These are phyloP conservation scores for Trichoderma sp. DNA, from an alignment of 2,329 filamentous ascomycete genomes.

Conservation along the genomic window DNA sequence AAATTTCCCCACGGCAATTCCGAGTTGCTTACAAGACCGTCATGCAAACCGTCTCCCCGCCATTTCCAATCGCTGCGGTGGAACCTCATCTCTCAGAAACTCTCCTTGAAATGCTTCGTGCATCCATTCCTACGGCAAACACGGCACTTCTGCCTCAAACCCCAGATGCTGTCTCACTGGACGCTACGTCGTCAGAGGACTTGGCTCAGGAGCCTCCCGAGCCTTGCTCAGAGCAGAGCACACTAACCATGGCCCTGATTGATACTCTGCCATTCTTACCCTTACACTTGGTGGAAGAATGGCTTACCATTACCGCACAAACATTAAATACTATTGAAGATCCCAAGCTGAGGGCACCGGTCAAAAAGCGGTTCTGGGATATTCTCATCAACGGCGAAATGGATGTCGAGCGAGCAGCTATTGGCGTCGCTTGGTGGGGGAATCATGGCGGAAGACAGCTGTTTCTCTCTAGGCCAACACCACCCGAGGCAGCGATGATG, in stretches of 20 bases:
- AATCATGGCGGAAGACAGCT: slow-evolving; percentile 56
- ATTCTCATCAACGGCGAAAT: slow-evolving; percentile 79
- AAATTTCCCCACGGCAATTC: slow-evolving; percentile 82
- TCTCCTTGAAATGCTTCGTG: slow-evolving; percentile 75
- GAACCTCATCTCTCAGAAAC: slow-evolving; percentile 80
- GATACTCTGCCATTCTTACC: slow-evolving; percentile 77
- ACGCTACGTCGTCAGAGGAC: slow-evolving; percentile 39
- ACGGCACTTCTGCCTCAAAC: slow-evolving; percentile 44
- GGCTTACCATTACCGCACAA: slow-evolving; percentile 72
- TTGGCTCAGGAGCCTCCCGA: slow-evolving; percentile 34
- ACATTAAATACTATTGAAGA: slow-evolving; percentile 67
- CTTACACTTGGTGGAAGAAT: slow-evolving; percentile 71
- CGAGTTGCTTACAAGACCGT: slow-evolving; percentile 84
- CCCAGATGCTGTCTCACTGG: slow-evolving; percentile 33
- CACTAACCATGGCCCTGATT: slow-evolving; percentile 73
- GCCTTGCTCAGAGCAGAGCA: slow-evolving; percentile 73
- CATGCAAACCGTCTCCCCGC: slow-evolving; percentile 78
- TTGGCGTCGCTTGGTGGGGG: slow-evolving; percentile 87
- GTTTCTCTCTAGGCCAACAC: slow-evolving; percentile 40
- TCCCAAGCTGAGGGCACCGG: slow-evolving; percentile 60
- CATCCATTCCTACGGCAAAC: slow-evolving; percentile 56
- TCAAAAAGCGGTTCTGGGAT: slow-evolving; percentile 75
- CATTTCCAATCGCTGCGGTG: slow-evolving; percentile 69
- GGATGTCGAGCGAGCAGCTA: slow-evolving; percentile 79
- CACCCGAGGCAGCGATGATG: slow-evolving; percentile 47